Evolutionary conservation across 2,329 filamentous ascomycete genomes (phyloP), one percentile per base, ranked within the genome.

Genomic region (Penicillium sp.): DNA sequence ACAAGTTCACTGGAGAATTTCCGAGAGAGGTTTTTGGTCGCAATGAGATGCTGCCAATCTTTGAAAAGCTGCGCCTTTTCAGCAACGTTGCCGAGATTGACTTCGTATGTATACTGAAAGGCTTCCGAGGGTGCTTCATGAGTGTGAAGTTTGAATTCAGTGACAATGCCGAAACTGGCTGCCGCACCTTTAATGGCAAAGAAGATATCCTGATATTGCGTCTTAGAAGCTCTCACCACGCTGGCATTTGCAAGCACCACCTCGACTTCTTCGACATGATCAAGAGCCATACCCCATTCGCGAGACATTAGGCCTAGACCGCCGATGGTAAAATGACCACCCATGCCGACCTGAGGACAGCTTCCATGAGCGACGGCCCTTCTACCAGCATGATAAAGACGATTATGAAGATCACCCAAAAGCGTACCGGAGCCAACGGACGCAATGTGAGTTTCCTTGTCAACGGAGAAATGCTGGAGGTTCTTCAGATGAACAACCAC

Each of bases 1-100:
- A 84, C 77, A 52, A 88, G 81, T 52, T 85, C 77, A 5, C 79
- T 81, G 3, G 83, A 80, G 63, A 88, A 86, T 19, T 84, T 82
- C 41, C 82, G 79, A 60, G 85, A 83, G 4, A 89, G 75, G 1
- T 75, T 67, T 2, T 82, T 80, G 55, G 87, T 81, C 1, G 77
- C 70, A 37, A 85, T 74, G 13, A 88, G 73, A 1, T 75, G 73
- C 59, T 88, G 86, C 86, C 86, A 89, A 14, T 79, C 71, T 55
- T 79, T 76, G 70, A 83, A 86, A 0, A 83, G 64, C 8, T 75
- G 66, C 0, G 81, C 80, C 62, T 83, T 78, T 1, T 82, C 77
- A 11, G 72, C 63, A 29, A 80, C 78, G 4, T 75, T 79, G 5
- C 79, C 79, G 3, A 85, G 75, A 19, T 75, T 78, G 56, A 87